phyloP scores from a whole-genome alignment of 176 grass and related monocot genomes.

The Phoenix roebelenii region DNA sequence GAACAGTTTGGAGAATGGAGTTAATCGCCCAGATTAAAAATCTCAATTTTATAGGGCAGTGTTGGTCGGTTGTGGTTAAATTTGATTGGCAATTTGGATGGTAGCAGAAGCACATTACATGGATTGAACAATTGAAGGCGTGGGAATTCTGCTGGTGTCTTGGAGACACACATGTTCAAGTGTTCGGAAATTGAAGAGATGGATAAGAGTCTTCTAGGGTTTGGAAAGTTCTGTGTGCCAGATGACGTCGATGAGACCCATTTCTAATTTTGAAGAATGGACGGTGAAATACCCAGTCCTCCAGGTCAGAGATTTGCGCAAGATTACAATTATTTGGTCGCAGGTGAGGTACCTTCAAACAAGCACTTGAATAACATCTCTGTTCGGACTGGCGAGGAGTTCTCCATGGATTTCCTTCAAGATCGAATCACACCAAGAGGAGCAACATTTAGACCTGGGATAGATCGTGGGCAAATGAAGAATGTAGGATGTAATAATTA shows the following conservation, averaged over 20 bases:
- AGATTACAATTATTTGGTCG: background rate
- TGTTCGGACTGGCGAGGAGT: slow-evolving; percentile 9
- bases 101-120: no score
- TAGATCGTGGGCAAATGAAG: background rate
- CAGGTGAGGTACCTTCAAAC: background rate
- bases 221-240: background rate
- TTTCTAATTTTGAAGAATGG: background rate
- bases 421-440: background rate
- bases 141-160: no score
- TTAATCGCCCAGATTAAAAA: no score
- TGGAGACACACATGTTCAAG: no score
- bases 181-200: no score
- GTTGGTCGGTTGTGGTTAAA: no score
- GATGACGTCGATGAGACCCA: background rate
- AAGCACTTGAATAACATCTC: slow-evolving; percentile 6
- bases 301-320: background rate
- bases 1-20: no score
- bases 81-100: no score
- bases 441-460: background rate
- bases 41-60: no score
- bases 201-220: background rate
- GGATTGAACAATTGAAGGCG: no score
- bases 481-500: slow-evolving; percentile 7
- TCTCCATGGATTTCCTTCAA: slow-evolving; percentile 19
- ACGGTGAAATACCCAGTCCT: background rate